phyloP scores from a whole-genome alignment of 106 monocot genomes.

The Allium sativum region DNA sequence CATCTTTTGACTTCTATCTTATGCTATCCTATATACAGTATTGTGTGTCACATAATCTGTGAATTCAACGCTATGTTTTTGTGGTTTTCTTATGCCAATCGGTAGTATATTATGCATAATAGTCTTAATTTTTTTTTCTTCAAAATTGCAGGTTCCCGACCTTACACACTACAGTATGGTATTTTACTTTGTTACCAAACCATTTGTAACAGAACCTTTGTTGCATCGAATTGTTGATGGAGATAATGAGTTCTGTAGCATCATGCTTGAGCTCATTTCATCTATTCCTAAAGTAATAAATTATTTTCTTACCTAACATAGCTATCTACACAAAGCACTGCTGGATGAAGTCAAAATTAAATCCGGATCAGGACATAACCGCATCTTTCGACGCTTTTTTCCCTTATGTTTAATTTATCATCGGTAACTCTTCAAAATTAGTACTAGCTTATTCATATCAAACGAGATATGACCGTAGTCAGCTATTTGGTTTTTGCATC shows the following conservation, averaged over 20 bases:
- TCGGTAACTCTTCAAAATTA: too few species aligned
- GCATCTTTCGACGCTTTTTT: too few species aligned
- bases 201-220: constrained; percentile 54
- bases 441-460: too few species aligned
- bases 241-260: constrained; percentile 95
- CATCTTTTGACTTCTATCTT: not conserved
- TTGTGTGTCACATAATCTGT: too few species aligned
- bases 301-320: not conserved
- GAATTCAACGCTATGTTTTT: not conserved
- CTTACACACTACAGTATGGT: constrained; percentile 91
- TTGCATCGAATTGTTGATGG: constrained; percentile 85
- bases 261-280: constrained; percentile 90
- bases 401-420: too few species aligned
- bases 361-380: too few species aligned
- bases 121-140: not conserved
- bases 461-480: too few species aligned
- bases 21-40: too few species aligned
- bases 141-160: constrained; percentile 58
- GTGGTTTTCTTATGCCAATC: not conserved
- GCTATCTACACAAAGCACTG: not conserved
- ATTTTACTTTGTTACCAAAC: constrained; percentile 76
- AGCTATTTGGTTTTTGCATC: too few species aligned
- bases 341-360: too few species aligned
- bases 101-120: not conserved
- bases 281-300: constrained; percentile 69